Evolutionary conservation across 1,139 yeast genomes (phyloP).

Genomic region (Geotrichum australiense): DNA sequence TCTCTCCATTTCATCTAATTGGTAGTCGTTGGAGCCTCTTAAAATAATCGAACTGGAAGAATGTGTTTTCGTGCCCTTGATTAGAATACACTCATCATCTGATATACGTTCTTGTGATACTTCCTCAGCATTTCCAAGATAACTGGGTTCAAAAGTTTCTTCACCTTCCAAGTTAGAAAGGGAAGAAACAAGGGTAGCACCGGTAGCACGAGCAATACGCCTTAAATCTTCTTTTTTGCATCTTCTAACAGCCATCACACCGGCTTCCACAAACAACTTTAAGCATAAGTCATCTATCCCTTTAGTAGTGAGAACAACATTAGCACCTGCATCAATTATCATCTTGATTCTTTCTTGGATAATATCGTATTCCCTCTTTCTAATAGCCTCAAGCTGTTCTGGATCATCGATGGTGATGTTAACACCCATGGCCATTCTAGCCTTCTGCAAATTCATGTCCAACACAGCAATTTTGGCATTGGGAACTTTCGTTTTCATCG

Average conservation of each 20-base stretch:
- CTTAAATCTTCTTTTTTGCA: constrained; percentile 95
- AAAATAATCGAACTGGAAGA: constrained; percentile 86
- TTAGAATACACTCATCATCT: constrained; percentile 94
- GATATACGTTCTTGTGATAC: constrained; percentile 87
- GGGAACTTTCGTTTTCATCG: constrained; percentile 72
- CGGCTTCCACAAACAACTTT: constrained; percentile 91
- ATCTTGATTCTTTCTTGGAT: constrained; percentile 81
- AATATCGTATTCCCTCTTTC: constrained; percentile 90
- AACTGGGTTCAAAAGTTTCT: constrained; percentile 84
- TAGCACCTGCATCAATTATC: constrained; percentile 89
- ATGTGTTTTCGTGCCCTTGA: constrained; percentile 91
- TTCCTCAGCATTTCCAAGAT: constrained; percentile 86
- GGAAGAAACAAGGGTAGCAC: constrained; percentile 82
- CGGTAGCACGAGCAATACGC: constrained; percentile 96
- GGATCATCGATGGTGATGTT: constrained; percentile 97
- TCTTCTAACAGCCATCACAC: constrained; percentile 96
- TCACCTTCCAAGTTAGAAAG: constrained; percentile 96
- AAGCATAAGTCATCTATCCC: constrained; percentile 97
- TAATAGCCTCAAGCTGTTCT: constrained; percentile 90
- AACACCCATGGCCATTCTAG: constrained; percentile 98
- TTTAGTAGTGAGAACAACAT: constrained; percentile 92
- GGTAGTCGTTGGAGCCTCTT: constrained; percentile 94
- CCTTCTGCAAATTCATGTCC: constrained; percentile 91
- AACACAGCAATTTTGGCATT: constrained; percentile 86
- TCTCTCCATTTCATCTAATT: constrained; percentile 97